Evolutionary conservation across 768 basidiomycete genomes (phyloP), one percentile per base, ranked within the genome.

Genomic region (Symmetrospora coprosmae): DNA sequence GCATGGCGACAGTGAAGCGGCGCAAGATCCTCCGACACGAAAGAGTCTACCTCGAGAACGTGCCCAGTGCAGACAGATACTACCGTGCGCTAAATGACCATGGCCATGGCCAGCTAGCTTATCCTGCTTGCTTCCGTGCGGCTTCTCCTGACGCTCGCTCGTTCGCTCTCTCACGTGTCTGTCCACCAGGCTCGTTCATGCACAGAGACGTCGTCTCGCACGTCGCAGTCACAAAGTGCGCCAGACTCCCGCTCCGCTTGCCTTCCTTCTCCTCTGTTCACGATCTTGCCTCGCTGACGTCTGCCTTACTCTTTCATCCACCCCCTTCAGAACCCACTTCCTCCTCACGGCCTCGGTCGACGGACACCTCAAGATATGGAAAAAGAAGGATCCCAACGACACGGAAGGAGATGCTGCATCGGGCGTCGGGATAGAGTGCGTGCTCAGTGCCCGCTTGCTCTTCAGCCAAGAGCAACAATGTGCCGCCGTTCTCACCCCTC

Each of bases 31-130:
- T 97, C 6, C 89, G 86, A 0, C 90, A 96, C 72, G 94, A 97
- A 76, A 79, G 82, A 66, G 76, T 96, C 17, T 97, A 86, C 75
- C 78, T 99, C 43, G 87, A 89, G 37, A 87, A 92, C 74, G 75
- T 99, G 19, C 94, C 94, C 1, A 81, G 81, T 66, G 80, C 88
- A 52, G 87, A 96, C 73, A 82, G 94, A 66, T 99, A 99, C 75
- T 84, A 82, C 76, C 90, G 91, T 75, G 90, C 86, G 62, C 96
- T 96, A 74, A 96, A n/a, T 97, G 92, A n/a, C n/a, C n/a, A n/a
- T n/a, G n/a, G n/a, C n/a, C n/a, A n/a, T n/a, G n/a, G n/a, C n/a
- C n/a, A n/a, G n/a, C n/a, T n/a, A n/a, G n/a, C n/a, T n/a, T n/a
- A n/a, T n/a, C n/a, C n/a, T n/a, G n/a, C n/a, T n/a, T n/a, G n/a